phyloP scores from a whole-genome alignment of 148 eudicot species.

The Rhododendron kiyosumense region DNA sequence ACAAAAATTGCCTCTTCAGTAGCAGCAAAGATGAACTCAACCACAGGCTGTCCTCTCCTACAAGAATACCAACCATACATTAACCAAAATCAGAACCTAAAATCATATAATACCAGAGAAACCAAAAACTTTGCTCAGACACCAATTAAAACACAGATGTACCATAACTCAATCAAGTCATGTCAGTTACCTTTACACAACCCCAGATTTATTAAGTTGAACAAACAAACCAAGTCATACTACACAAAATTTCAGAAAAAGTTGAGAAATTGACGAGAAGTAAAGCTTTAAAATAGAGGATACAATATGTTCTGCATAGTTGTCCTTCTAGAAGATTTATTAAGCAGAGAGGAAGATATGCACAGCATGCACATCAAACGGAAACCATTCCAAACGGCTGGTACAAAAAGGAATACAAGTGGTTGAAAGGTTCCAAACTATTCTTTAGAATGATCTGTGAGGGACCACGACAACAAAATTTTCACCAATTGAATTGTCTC shows the following conservation, averaged over 20 bases:
- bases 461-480: not conserved
- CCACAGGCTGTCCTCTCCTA: constrained; percentile 90
- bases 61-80: constrained; percentile 18
- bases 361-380: not conserved
- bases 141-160: not conserved
- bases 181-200: not conserved
- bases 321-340: not conserved
- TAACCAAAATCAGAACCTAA: constrained; percentile 4
- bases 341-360: not conserved
- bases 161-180: not conserved
- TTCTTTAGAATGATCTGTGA: not conserved
- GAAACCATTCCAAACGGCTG: not conserved
- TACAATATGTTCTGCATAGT: not conserved
- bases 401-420: not conserved
- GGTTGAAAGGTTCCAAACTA: not conserved
- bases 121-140: not conserved
- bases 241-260: not conserved
- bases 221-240: not conserved
- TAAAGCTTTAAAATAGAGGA: not conserved
- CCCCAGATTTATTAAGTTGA: not conserved
- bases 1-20: constrained; percentile 85
- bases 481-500: not conserved
- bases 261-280: not conserved
- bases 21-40: constrained; percentile 87
- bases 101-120: not conserved